Conservation (phyloP, 2,329 filamentous ascomycete genomes). For the Monilinia polystroma region DNA sequence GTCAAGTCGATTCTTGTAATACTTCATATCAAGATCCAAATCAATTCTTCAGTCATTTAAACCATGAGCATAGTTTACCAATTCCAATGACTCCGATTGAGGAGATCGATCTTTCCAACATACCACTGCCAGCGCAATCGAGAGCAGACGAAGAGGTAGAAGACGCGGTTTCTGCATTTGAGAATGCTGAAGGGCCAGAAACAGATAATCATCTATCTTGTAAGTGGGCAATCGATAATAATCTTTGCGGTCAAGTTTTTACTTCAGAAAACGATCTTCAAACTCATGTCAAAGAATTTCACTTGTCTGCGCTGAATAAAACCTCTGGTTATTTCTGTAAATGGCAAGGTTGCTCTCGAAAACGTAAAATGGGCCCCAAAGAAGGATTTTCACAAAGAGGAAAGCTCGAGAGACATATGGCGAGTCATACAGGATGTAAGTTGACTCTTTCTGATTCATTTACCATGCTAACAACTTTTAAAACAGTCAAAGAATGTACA, state of each 20-base stretch:
- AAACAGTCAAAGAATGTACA: slow-evolving; percentile 54
- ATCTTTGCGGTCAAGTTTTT: slow-evolving; percentile 29
- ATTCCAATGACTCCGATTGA: slow-evolving; percentile 25
- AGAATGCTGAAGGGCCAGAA: slow-evolving; percentile 10
- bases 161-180: slow-evolving; percentile 2
- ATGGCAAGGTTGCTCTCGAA: slow-evolving; percentile 57
- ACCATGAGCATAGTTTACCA: slow-evolving; percentile 31
- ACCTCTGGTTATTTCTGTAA: slow-evolving; percentile 52
- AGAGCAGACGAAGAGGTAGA: slow-evolving; percentile 4
- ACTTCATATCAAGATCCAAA: slow-evolving; percentile 32
- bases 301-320: slow-evolving; percentile 50
- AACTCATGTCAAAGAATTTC: slow-evolving; percentile 52
- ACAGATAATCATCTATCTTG: slow-evolving; percentile 30
- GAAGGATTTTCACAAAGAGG: slow-evolving; percentile 58
- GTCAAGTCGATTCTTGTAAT: slow-evolving; percentile 34
- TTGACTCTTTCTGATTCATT: slow-evolving; percentile 26
- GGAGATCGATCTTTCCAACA: slow-evolving; percentile 27
- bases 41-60: slow-evolving; percentile 35
- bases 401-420: slow-evolving; percentile 64
- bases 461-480: not conserved
- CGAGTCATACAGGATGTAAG: slow-evolving; percentile 64
- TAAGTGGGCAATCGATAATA: slow-evolving; percentile 32
- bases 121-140: not conserved
- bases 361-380: slow-evolving; percentile 36
- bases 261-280: slow-evolving; percentile 50